Conservation (phyloP, 768 basidiomycete genomes). For the Ephemerocybe angulata region DNA sequence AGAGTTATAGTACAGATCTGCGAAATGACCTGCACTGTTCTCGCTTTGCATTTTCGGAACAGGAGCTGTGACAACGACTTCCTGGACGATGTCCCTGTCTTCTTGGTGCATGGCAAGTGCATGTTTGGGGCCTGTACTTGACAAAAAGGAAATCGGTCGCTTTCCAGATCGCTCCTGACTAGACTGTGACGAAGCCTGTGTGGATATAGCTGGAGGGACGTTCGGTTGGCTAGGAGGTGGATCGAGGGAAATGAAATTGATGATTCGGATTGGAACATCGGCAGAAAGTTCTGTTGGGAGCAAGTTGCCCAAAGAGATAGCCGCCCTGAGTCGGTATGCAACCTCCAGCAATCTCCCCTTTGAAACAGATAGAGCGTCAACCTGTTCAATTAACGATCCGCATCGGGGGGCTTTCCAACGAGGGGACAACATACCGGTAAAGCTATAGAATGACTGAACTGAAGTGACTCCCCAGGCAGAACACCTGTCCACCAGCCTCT, state of each 20-base stretch:
- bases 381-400: conserved; percentile 34
- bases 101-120: not conserved
- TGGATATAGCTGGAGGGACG: not conserved
- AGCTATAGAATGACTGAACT: conserved; percentile 66
- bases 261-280: conserved; percentile 68
- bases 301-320: conserved; percentile 52
- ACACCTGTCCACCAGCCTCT: conserved; percentile 92
- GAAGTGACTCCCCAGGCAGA: conserved; percentile 50
- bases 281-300: conserved; percentile 62
- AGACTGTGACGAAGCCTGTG: too few relatives aligned
- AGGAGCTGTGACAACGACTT: not conserved
- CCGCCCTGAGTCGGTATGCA: conserved; percentile 65
- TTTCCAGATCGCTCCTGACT: too few relatives aligned
- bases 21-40: conserved; percentile 28
- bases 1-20: conserved; percentile 38
- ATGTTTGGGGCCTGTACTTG: too few relatives aligned
- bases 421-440: conserved; percentile 59
- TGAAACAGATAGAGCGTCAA: conserved; percentile 64
- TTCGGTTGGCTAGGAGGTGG: conserved; percentile 51
- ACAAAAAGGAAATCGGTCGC: too few relatives aligned
- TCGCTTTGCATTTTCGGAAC: not conserved
- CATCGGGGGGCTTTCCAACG: not conserved
- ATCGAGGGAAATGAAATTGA: conserved; percentile 85
- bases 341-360: conserved; percentile 75
- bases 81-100: not conserved